Percentiles rank a stretch among this genome's conserved stretches.
Evolutionary conservation across 2,329 filamentous ascomycete genomes (phyloP).

Genomic region (Cercospora sojina): DNA sequence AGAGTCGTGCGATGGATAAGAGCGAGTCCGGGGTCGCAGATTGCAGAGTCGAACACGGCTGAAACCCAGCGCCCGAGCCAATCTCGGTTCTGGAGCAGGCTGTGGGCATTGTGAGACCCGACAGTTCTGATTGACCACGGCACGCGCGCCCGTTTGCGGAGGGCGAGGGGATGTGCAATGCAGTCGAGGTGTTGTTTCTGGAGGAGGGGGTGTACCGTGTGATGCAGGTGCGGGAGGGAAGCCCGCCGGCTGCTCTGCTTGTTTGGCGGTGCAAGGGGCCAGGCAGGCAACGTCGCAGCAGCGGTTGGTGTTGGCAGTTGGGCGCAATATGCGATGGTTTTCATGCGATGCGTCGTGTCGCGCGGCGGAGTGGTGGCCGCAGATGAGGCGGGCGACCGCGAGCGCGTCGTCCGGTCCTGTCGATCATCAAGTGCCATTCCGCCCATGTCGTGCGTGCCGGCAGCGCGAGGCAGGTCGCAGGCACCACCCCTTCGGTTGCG

Average conservation of each 20-base stretch:
- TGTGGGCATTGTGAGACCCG: not conserved
- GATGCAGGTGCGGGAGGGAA: not conserved
- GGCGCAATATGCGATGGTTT: not conserved
- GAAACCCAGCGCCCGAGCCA: slow-evolving; percentile 4
- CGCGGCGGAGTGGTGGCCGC: not conserved
- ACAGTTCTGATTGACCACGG: not conserved
- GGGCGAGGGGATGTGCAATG: not conserved
- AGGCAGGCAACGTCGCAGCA: not conserved
- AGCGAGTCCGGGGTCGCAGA: not conserved
- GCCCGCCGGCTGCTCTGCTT: not conserved
- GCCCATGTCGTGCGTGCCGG: not conserved
- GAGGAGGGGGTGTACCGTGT: not conserved
- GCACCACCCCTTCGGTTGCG: slow-evolving; percentile 7
- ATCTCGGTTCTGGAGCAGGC: slow-evolving; percentile 5
- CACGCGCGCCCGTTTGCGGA: not conserved
- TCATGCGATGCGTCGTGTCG: not conserved
- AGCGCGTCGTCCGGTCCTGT: slow-evolving; percentile 9
- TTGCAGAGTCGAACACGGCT: not conserved
- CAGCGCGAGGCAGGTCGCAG: not conserved
- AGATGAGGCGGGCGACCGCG: not conserved
- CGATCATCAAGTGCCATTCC: slow-evolving; percentile 14
- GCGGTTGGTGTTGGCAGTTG: not conserved
- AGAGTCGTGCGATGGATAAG: slow-evolving; percentile 13
- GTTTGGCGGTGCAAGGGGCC: not conserved
- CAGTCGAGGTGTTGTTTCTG: not conserved